Base-by-base conservation (phyloP, 345 rosid species). In the Eucalyptus coolabah region DNA sequence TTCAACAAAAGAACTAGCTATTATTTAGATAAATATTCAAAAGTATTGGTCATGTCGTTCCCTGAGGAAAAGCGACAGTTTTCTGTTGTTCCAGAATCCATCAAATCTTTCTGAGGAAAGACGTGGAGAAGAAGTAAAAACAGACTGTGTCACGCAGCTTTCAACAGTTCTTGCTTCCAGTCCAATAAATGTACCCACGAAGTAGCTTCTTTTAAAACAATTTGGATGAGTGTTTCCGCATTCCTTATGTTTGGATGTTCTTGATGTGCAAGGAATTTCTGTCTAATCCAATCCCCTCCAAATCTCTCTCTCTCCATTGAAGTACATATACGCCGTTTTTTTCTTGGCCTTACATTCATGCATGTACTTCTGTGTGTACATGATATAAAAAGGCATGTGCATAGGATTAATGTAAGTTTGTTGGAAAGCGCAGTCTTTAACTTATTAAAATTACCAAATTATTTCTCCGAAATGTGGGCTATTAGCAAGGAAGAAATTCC, bases 111-210 rank as follows among this genome's bases (percentile, higher is more conserved):
- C 85, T 77, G 30, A 77, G 85, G 85, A 21, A 77, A 81, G 92
- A 93, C 97, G 97, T 95, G 93, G 93, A 92, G 91, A 87, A 93
- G 92, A 95, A 94, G 97, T 93, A 95, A 94, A 89, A 89, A 53
- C 86, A 19, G 47, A 40, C 85, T 40, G 85, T 77, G 13, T 40
- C 85, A 42, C 17, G 6, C 28, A 21, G 12, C 14, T 40, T 40
- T 77, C 85, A 77, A 40, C 85, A 77, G 85, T 40, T 40, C 28
- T 77, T 11, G 85, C 47, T 37, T 23, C 47, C 85, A 21, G 85
- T 77, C 85, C 85, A 40, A 6, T 40, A 77, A 23, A 40, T 77
- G 47, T 77, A 21, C 85, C 85, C 47, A 6, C 47, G 28, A 21
- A 77, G 42, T 21, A 23, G 28, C 85, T 44, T 40, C 30, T 23